These are phyloP conservation scores for Xylaria longipes DNA, from an alignment of 495 filamentous ascomycete genomes.

Conservation along the genomic window DNA sequence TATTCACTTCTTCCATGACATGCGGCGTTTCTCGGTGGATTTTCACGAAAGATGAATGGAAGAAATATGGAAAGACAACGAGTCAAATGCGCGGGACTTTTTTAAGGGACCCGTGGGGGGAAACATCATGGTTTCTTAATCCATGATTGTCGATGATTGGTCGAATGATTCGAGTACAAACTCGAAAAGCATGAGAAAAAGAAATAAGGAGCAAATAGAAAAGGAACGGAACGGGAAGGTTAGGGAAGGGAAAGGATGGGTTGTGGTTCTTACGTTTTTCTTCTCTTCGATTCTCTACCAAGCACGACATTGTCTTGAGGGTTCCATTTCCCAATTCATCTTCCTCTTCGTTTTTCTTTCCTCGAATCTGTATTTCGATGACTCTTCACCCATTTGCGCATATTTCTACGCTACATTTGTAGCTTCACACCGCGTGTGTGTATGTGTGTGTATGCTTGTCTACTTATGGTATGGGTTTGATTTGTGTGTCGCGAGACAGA, in stretches of 20 bases:
- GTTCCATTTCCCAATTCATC: slow-evolving; percentile 12
- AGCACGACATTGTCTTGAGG: not conserved
- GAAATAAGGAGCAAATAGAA: slow-evolving; percentile 18
- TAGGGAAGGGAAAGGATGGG: slow-evolving; percentile 17
- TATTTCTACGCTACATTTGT: not conserved
- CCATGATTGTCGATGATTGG: slow-evolving; percentile 23
- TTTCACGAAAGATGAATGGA: slow-evolving; percentile 19
- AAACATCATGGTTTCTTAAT: slow-evolving; percentile 13
- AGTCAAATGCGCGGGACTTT: not conserved
- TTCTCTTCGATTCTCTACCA: slow-evolving; percentile 23
- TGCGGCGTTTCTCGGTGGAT: slow-evolving; percentile 22
- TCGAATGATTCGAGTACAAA: slow-evolving; percentile 24
- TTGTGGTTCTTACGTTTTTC: slow-evolving; percentile 21
- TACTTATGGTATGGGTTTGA: not conserved
- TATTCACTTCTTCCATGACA: slow-evolving; percentile 22
- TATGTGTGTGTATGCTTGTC: slow-evolving; percentile 5
- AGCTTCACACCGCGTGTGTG: not conserved
- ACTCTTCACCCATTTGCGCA: slow-evolving; percentile 5
- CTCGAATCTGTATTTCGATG: slow-evolving; percentile 15
- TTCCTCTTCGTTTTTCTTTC: not conserved
- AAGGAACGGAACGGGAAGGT: slow-evolving; percentile 25
- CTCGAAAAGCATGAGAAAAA: slow-evolving; percentile 11
- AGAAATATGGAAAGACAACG: not conserved
- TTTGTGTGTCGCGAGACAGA: not conserved
- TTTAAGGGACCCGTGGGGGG: not conserved